Percentiles rank a stretch among this genome's conserved stretches.
Evolutionary conservation across 2,329 filamentous ascomycete species (phyloP).

Genomic region (Phaeosphaeria sp.): DNA sequence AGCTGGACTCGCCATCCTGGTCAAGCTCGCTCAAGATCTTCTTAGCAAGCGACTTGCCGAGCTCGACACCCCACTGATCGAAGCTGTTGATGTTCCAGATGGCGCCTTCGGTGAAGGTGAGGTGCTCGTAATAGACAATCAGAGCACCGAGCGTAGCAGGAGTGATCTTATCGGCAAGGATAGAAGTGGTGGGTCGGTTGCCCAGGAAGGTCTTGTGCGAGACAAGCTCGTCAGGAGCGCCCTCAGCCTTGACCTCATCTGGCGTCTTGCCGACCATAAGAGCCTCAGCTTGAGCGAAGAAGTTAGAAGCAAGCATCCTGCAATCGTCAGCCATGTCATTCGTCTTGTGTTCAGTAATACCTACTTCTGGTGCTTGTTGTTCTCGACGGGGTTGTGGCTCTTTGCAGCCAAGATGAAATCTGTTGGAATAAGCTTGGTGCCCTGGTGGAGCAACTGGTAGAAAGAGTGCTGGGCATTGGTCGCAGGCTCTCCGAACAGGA

Average conservation of each 20-base stretch:
- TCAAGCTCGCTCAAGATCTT: conserved; percentile 76
- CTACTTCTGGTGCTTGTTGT: conserved; percentile 89
- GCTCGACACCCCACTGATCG: conserved; percentile 99
- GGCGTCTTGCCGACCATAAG: conserved; percentile 90
- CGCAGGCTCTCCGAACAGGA: conserved; percentile 96
- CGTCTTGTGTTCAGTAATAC: conserved; percentile 6
- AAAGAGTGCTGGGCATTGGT: conserved; percentile 99
- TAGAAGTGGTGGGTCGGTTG: conserved; percentile 95
- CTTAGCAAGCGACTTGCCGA: conserved; percentile 93
- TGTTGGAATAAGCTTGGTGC: conserved; percentile 96
- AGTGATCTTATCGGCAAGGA: conserved; percentile 91
- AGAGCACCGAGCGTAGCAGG: conserved; percentile 91
- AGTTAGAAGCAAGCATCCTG: conserved; percentile 87
- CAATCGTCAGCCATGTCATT: conserved; percentile 22
- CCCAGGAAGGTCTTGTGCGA: conserved; percentile 99
- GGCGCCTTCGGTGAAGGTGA: conserved; percentile 96
- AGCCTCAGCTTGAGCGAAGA: conserved; percentile 86
- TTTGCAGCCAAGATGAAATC: conserved; percentile 97
- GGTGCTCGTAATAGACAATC: conserved; percentile 98
- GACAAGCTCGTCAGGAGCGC: conserved; percentile 74
- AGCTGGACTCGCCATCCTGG: conserved; percentile 70
- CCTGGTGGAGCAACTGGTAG: conserved; percentile 99
- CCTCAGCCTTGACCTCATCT: conserved; percentile 79
- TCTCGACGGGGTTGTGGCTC: conserved; percentile 93
- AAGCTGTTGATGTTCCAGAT: conserved; percentile 99